Evolutionary conservation across 2,329 filamentous ascomycete genomes (phyloP).

Genomic region (Onygenales sp.): DNA sequence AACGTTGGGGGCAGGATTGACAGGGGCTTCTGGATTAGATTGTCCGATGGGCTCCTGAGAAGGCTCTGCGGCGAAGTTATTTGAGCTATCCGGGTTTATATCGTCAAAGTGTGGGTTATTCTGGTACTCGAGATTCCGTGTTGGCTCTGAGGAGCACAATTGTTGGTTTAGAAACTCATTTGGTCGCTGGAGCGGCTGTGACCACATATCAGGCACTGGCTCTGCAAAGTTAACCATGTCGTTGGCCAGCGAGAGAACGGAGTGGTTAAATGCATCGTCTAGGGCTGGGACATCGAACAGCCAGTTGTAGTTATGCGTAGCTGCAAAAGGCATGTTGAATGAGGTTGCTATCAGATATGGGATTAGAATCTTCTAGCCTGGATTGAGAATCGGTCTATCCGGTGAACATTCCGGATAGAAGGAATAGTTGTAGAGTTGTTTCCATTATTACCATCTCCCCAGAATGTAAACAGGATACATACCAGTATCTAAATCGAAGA

Average conservation of each 20-base stretch:
- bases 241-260: slow-evolving; percentile 17
- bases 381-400: no score
- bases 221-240: slow-evolving; percentile 18
- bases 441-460: not conserved
- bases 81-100: not conserved
- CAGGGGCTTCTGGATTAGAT: not conserved
- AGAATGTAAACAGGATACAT: slow-evolving; percentile 6
- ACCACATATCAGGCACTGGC: slow-evolving; percentile 9
- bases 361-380: not conserved
- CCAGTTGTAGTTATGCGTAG: slow-evolving; percentile 55
- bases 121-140: not conserved
- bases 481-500: slow-evolving; percentile 51
- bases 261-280: slow-evolving; percentile 24
- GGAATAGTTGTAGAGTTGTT: not conserved
- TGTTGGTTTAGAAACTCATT: not conserved
- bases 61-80: not conserved
- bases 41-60: not conserved
- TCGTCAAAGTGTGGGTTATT: not conserved
- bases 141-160: not conserved
- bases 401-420: not conserved
- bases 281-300: slow-evolving; percentile 42
- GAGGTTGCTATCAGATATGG: slow-evolving; percentile 38
- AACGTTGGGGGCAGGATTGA: not conserved
- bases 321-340: slow-evolving; percentile 58
- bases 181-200: slow-evolving; percentile 1